These are phyloP conservation scores for Chlamydomonas sp. DNA, from an alignment of 139 green algal species.

Conservation along the genomic window DNA sequence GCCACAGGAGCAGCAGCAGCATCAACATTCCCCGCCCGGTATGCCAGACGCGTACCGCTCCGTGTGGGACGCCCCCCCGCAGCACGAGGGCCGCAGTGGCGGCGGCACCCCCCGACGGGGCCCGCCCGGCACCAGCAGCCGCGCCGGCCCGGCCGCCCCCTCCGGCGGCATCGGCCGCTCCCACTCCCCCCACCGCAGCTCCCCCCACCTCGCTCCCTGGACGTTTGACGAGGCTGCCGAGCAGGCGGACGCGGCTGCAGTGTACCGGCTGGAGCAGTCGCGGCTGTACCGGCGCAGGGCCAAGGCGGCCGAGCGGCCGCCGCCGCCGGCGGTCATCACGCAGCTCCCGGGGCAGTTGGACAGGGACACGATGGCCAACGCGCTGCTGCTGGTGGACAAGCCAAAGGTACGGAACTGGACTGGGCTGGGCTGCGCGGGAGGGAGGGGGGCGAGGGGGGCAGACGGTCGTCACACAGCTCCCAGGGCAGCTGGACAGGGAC, in stretches of 20 bases:
- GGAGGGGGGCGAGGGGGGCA: background rate
- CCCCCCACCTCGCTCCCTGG: no score
- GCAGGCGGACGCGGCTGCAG: background rate
- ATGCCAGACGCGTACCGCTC: no score
- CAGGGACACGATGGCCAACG: constrained; percentile 27
- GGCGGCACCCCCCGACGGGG: no score
- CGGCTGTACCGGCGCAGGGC: constrained; percentile 8
- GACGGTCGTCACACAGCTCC: constrained; percentile 38
- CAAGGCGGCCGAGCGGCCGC: background rate
- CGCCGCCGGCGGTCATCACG: constrained; percentile 32
- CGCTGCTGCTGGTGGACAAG: constrained; percentile 44
- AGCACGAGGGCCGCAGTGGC: no score
- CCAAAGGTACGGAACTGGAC: constrained; percentile 16
- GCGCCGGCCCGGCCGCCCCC: no score
- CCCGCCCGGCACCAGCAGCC: no score
- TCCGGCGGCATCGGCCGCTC: no score
- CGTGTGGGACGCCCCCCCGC: no score
- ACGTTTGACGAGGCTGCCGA: constrained; percentile 11
- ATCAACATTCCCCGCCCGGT: no score
- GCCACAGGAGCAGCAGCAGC: no score
- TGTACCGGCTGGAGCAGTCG: constrained; percentile 7
- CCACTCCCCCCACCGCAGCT: no score
- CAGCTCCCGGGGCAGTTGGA: constrained; percentile 38
- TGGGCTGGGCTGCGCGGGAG: constrained; percentile 11
- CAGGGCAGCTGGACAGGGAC: constrained; percentile 26